A percentile compares a stretch with the other conserved stretches of the same genome.
phyloP scores from a whole-genome alignment of 768 basidiomycete genomes.

The Leccinum longicurvipes region DNA sequence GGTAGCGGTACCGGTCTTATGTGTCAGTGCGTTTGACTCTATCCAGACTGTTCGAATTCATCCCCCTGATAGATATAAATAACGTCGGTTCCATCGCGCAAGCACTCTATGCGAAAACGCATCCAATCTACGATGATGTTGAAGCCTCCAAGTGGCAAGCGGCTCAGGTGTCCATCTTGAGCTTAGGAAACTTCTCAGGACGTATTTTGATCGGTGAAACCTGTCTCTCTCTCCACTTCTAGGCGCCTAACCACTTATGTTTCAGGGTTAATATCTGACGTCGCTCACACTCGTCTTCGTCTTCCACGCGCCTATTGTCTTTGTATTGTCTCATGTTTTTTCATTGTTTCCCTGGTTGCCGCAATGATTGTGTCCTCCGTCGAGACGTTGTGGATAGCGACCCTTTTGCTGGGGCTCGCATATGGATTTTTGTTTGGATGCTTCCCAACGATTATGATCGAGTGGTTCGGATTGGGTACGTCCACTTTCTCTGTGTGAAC shows the following conservation, averaged over 20 bases:
- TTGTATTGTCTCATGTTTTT: conserved; percentile 60
- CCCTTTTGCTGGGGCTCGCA: conserved; percentile 38
- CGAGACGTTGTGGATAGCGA: conserved; percentile 56
- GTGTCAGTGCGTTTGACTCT: conserved; percentile 44
- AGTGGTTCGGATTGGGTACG: conserved; percentile 88
- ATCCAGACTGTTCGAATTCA: background rate
- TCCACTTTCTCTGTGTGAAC: conserved; percentile 15
- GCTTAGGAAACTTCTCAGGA: conserved; percentile 76
- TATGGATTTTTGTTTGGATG: conserved; percentile 76
- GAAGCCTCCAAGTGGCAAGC: conserved; percentile 76
- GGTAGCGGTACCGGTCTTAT: conserved; percentile 75
- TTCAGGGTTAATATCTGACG: conserved; percentile 68
- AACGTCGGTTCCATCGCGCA: conserved; percentile 82
- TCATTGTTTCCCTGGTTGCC: conserved; percentile 70
- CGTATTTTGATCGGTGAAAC: conserved; percentile 67
- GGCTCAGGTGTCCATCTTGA: conserved; percentile 78
- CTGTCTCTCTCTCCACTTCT: background rate
- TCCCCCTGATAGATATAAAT: conserved; percentile 59
- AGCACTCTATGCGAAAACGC: conserved; percentile 58
- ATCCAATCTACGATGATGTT: conserved; percentile 60
- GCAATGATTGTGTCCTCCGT: conserved; percentile 56
- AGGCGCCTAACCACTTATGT: background rate
- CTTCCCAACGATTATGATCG: conserved; percentile 72
- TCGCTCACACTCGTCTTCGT: conserved; percentile 49
- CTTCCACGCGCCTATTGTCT: conserved; percentile 69